Base-by-base conservation (phyloP, 306 rosid species). In the Malus fusca region DNA sequence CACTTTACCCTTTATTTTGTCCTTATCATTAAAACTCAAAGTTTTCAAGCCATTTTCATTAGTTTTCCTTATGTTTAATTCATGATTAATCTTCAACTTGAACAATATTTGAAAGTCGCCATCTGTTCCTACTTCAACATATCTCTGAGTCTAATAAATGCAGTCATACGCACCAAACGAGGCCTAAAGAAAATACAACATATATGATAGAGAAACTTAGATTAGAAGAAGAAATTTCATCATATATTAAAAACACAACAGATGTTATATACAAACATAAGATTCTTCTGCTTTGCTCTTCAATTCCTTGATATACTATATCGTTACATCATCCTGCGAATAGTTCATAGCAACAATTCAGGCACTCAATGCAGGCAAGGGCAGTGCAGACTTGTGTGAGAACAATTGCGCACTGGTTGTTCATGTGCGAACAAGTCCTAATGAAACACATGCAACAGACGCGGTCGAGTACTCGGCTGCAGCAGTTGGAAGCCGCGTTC, bases 391-490 rank as follows among this genome's bases (percentile, higher is more conserved):
- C 73, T 56, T 95, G 99, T 17, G 96, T 51, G 69, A 91, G 86
- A 48, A 84, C 82, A 18, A 90, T 76, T 33, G 93, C 87, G 66
- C 89, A 87, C 66, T 77, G 89, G 82, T 90, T 88, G 75, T 85
- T 95, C 78, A 88, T 30, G 68, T 48, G 66, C 15, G 83, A 25
- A 66, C 97, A 90, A 65, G 91, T 4, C 66, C 65, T 81, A 37
- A 95, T 73, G 86, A 85, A 82, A 79, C 97, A 95, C 96, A 95
- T 79, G 84, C 99, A 84, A 73, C 97, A 90, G 53, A 79, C 77
- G 15, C 78, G 88, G 52, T 85, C 72, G 11, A 85, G 75, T 11
- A 89, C 4, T 68, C 67, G 75, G 21, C 82, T 19, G 17, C 95
- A 89, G 74, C 87, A 90, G 65, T 43, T 77, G 69, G 92, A 76